These are phyloP conservation scores for Stenogyne calaminthoides DNA, from an alignment of 305 asterid species.

Conservation along the genomic window DNA sequence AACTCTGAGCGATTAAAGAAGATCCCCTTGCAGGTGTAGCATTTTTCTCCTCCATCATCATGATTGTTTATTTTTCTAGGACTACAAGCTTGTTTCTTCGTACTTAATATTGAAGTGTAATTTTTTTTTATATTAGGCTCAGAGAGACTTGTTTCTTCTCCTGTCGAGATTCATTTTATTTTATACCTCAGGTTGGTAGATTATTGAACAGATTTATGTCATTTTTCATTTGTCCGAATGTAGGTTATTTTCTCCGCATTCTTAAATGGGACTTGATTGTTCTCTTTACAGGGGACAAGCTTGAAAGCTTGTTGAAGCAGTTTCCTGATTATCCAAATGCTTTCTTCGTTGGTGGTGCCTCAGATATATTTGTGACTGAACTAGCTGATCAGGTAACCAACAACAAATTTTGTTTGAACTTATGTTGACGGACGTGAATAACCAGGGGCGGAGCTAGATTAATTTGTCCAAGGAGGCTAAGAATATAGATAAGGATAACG, in stretches of 20 bases:
- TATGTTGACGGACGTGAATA: background rate
- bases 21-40: conserved; percentile 79
- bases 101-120: conserved; percentile 4
- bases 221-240: conserved; percentile 13
- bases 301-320: conserved; percentile 72
- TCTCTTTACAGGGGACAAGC: conserved; percentile 62
- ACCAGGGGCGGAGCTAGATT: background rate
- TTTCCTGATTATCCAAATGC: conserved; percentile 88
- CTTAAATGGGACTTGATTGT: conserved; percentile 31
- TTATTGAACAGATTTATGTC: conserved; percentile 14
- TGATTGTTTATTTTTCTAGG: background rate
- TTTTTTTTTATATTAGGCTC: conserved; percentile 54
- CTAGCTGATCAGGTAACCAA: conserved; percentile 81
- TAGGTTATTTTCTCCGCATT: conserved; percentile 17
- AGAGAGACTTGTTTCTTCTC: conserved; percentile 80
- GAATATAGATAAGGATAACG: too few relatives aligned
- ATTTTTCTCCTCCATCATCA: conserved; percentile 22
- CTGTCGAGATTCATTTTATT: conserved; percentile 78
- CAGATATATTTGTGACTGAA: conserved; percentile 82
- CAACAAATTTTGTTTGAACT: background rate
- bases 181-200: conserved; percentile 65
- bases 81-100: conserved; percentile 28
- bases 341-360: conserved; percentile 76
- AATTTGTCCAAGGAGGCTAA: too few relatives aligned
- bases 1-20: conserved; percentile 64